Base-by-base conservation (phyloP, 179 eudicot species). In the Beta corolliflora region DNA sequence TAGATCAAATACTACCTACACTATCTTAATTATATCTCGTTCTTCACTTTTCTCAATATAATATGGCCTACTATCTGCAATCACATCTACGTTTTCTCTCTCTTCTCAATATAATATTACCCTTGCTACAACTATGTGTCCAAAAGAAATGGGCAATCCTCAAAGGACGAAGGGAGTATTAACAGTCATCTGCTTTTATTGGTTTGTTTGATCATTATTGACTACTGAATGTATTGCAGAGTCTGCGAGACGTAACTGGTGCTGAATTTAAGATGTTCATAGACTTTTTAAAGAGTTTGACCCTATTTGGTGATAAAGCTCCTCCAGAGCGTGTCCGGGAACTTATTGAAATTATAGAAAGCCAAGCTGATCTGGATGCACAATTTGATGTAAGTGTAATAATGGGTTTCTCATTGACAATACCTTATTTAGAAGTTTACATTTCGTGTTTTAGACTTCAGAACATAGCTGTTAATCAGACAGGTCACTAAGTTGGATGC, bases 211-310 rank as follows among this genome's bases (percentile, higher is more conserved):
- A 21, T 29, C 31, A 44, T 71, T 75, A 64, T 76, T 25, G 25
- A 52, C 31, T 64, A 48, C 1, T 82, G 68, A 54, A 77, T 68
- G 15, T 72, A 31, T 85, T 89, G 86, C 93, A 94, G 98, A 93
- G 98, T 87, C 83, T 94, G 79, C 96, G 92, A 88, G 98, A 96
- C 82, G 99, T 96, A 76, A 96, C 95, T 36, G 98, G 98, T 77
- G 91, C 92, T 71, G 99, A 96, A 81, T 96, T 96, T 84, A 91
- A 96, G 87, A 96, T 96, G 99, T 96, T 96, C 70, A 94, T 96
- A 87, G 96, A 96, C 83, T 96, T 96, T 84, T 88, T 96, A 41
- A 93, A 87, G 76, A 92, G 92, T 87, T 87, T 96, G 88, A 92
- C 78, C 86, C 81, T 91, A 75, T 96, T 96, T 88, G 98, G 97